Evolutionary conservation across 371 early-diverging fungal species (phyloP).

Genomic region (Mortierella sp.): DNA sequence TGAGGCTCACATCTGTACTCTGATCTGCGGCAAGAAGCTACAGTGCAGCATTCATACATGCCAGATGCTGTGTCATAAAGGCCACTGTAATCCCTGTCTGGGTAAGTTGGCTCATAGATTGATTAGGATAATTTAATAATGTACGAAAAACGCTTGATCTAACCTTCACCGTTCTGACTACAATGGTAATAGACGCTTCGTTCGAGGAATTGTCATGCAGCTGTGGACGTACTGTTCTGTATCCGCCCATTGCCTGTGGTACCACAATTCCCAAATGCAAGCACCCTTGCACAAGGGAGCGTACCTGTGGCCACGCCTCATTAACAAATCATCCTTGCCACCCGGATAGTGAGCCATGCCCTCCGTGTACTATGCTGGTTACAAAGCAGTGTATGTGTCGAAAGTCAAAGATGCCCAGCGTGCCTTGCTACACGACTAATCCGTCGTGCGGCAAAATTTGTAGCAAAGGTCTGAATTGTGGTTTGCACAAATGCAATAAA

Average conservation of each 20-base stretch:
- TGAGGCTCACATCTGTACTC: conserved; percentile 61
- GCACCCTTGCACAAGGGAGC: conserved; percentile 72
- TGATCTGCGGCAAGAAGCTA: conserved; percentile 72
- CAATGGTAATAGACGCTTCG: conserved; percentile 60
- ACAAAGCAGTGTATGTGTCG: conserved; percentile 79
- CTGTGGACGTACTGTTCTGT: conserved; percentile 79
- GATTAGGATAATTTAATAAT: too few relatives aligned
- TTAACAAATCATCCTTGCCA: conserved; percentile 81
- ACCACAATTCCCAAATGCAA: conserved; percentile 75
- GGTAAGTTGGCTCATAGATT: conserved; percentile 40
- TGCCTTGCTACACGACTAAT: conserved; percentile 75
- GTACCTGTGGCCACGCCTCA: conserved; percentile 79
- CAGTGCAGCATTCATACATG: conserved; percentile 79
- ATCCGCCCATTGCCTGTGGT: conserved; percentile 85
- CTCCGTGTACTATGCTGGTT: conserved; percentile 79
- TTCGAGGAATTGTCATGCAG: conserved; percentile 79
- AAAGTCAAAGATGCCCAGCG: conserved; percentile 73
- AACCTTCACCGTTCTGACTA: background rate
- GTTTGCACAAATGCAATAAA: conserved; percentile 74
- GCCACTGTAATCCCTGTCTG: conserved; percentile 78
- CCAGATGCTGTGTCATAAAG: conserved; percentile 77
- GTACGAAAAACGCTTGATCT: background rate
- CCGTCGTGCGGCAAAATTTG: conserved; percentile 81
- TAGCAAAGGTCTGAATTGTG: conserved; percentile 72
- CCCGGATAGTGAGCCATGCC: conserved; percentile 77